Percentiles rank a stretch among this genome's conserved stretches.
These are phyloP conservation scores for Hysterium pulicare DNA, from an alignment of 2,329 filamentous ascomycete genomes.

Conservation along the genomic window DNA sequence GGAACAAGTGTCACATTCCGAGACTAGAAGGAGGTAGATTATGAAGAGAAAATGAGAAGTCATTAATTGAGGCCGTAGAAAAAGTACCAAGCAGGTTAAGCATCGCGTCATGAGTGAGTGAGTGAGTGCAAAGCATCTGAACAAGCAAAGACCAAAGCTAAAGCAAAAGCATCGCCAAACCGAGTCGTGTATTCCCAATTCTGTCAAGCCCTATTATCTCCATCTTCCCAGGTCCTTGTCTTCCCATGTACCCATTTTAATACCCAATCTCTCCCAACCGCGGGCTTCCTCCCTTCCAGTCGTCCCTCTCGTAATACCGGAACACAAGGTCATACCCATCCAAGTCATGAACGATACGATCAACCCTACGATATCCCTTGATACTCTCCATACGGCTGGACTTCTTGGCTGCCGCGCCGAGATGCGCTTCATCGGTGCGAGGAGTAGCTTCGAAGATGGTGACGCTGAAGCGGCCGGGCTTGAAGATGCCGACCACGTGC, in stretches of 20 bases:
- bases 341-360: constrained; percentile 94
- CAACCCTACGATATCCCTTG: constrained; percentile 80
- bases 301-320: constrained; percentile 90
- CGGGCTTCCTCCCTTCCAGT: constrained; percentile 66
- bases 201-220: too few relatives aligned
- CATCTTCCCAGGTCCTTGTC: too few relatives aligned
- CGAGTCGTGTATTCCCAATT: too few relatives aligned
- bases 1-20: too few relatives aligned
- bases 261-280: constrained; percentile 53
- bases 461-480: constrained; percentile 94
- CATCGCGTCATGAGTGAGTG: too few relatives aligned
- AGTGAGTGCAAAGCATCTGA: too few relatives aligned
- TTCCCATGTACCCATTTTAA: neutral
- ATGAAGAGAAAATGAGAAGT: too few relatives aligned
- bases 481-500: constrained; percentile 93
- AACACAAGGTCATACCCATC: constrained; percentile 97
- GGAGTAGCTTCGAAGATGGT: constrained; percentile 91
- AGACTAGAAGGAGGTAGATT: too few relatives aligned
- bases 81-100: too few relatives aligned
- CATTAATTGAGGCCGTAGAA: too few relatives aligned
- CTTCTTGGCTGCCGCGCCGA: constrained; percentile 43
- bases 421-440: constrained; percentile 38
- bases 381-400: constrained; percentile 68
- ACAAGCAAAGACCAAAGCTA: too few relatives aligned
- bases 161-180: too few relatives aligned